Conservation (phyloP, 2,329 filamentous ascomycete genomes). For the Diaporthe eres region DNA sequence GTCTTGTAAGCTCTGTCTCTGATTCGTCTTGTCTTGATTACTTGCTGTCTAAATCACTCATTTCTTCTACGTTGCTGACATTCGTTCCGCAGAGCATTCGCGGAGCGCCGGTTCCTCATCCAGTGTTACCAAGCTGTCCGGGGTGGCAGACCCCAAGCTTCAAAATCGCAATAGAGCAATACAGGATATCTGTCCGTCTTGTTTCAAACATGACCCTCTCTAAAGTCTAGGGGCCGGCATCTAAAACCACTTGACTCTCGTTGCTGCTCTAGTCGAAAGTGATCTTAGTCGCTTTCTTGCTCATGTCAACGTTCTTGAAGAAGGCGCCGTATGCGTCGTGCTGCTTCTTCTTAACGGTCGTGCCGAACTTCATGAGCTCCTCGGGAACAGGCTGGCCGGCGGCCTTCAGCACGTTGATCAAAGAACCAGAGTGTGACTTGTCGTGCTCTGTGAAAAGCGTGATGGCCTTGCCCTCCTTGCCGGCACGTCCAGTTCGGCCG, state of each 20-base stretch:
- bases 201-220: neutral
- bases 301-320: constrained; percentile 90
- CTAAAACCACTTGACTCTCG: neutral
- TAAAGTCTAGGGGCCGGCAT: neutral
- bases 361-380: constrained; percentile 93
- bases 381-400: constrained; percentile 93
- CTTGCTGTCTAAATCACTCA: constrained; percentile 43
- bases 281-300: constrained; percentile 90
- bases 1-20: constrained; percentile 68
- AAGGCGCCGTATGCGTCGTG: constrained; percentile 97
- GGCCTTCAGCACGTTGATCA: constrained; percentile 94
- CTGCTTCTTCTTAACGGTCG: constrained; percentile 98
- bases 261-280: constrained; percentile 76
- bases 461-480: constrained; percentile 88
- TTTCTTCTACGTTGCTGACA: constrained; percentile 49
- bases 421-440: constrained; percentile 88
- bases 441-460: constrained; percentile 97
- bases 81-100: constrained; percentile 59
- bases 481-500: constrained; percentile 93
- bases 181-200: neutral
- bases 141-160: constrained; percentile 42
- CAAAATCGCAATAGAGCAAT: constrained; percentile 21
- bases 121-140: constrained; percentile 63
- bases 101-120: constrained; percentile 68
- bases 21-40: constrained; percentile 15